These are phyloP conservation scores for Lachancea thermotolerans DNA, from an alignment of 805 yeast species.

Conservation along the genomic window DNA sequence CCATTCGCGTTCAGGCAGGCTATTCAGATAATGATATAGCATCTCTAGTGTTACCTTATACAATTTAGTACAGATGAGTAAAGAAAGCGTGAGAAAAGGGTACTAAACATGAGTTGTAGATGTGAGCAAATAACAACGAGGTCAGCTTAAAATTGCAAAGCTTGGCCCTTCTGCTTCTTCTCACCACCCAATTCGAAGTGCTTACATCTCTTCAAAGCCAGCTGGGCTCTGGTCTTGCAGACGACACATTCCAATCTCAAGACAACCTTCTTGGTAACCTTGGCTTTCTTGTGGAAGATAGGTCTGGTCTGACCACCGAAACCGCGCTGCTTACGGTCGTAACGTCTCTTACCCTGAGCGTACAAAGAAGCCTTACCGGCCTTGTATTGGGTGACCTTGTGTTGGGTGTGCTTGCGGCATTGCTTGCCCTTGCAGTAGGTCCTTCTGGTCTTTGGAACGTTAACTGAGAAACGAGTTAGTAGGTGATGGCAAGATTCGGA, in stretches of 20 bases:
- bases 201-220: constrained; percentile 98
- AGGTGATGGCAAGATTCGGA: background rate
- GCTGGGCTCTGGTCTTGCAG: constrained; percentile 98
- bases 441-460: constrained; percentile 99
- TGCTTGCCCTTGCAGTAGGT: constrained; percentile 99
- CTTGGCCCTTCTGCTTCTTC: constrained; percentile 99
- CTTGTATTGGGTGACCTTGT: constrained; percentile 99
- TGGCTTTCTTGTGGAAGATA: constrained; percentile 99
- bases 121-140: constrained; percentile 7
- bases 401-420: constrained; percentile 99
- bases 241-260: constrained; percentile 97
- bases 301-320: constrained; percentile 99
- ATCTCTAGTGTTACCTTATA: constrained; percentile 7
- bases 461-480: constrained; percentile 50
- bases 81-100: constrained; percentile 7
- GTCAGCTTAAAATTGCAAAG: constrained; percentile 87
- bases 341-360: constrained; percentile 99
- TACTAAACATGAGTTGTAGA: constrained; percentile 6
- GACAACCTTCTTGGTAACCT: constrained; percentile 99
- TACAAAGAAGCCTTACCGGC: constrained; percentile 99
- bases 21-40: constrained; percentile 2
- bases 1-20: too few relatives aligned
- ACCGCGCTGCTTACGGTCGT: constrained; percentile 99
- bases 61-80: constrained; percentile 10
- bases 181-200: constrained; percentile 99